Percentiles rank a stretch among this genome's conserved stretches.
These are phyloP conservation scores for Bjerkandera adusta DNA, from an alignment of 1,284 basidiomycete species.

Conservation along the genomic window DNA sequence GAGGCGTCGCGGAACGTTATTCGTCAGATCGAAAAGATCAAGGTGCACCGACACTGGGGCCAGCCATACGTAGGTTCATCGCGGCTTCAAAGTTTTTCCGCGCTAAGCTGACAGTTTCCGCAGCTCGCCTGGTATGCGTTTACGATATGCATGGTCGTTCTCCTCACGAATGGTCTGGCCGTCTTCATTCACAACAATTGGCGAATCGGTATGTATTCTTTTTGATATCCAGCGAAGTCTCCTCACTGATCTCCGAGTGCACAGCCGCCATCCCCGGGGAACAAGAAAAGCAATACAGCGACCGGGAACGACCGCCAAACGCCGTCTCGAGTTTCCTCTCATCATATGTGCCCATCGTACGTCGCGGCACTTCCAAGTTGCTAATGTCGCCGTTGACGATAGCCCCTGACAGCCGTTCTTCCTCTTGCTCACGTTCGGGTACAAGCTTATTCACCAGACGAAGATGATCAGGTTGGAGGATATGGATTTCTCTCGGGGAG, in stretches of 20 bases:
- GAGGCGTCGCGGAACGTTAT: slow-evolving; percentile 10
- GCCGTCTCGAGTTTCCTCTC: slow-evolving; percentile 26
- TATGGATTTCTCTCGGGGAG: slow-evolving; percentile 23
- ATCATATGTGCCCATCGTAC: slow-evolving; percentile 28
- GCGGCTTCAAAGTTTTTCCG: background rate
- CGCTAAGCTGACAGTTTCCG: background rate
- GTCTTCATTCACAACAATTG: slow-evolving; percentile 29
- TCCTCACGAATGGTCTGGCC: slow-evolving; percentile 29
- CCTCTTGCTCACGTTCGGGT: slow-evolving; percentile 28
- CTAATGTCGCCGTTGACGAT: background rate
- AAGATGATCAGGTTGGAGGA: slow-evolving; percentile 26
- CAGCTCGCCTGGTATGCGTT: slow-evolving; percentile 30
- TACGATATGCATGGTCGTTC: slow-evolving; percentile 23
- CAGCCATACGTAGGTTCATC: slow-evolving; percentile 23
- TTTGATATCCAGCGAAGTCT: too few relatives aligned
- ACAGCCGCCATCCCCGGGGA: slow-evolving; percentile 10
- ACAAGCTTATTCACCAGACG: slow-evolving; percentile 31
- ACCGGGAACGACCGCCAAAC: background rate
- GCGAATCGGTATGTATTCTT: slow-evolving; percentile 22
- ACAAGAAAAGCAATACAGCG: background rate
- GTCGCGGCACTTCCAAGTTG: slow-evolving; percentile 1
- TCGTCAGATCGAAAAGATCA: slow-evolving; percentile 21
- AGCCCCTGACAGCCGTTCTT: slow-evolving; percentile 25
- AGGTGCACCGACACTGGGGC: slow-evolving; percentile 22
- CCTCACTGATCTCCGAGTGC: too few relatives aligned